Evolutionary conservation across 1,284 basidiomycete genomes (phyloP).

Genomic region (Rhodotorula sp.): DNA sequence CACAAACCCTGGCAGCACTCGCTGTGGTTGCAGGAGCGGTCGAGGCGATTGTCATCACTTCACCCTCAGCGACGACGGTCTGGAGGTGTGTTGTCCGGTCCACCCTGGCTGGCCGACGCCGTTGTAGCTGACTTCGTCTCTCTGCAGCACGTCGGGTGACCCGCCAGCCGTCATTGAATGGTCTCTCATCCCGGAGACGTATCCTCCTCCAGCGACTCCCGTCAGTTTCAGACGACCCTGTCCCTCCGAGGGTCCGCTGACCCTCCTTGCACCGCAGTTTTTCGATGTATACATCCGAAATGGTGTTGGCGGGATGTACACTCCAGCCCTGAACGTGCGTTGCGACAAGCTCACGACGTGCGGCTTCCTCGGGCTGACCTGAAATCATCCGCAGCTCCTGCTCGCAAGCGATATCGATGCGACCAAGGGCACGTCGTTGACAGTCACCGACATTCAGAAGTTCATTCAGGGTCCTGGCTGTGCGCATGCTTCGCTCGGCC

Average conservation of each 20-base stretch:
- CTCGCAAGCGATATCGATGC: slow-evolving; percentile 15
- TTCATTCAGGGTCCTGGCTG: slow-evolving; percentile 17
- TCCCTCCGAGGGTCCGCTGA: background rate
- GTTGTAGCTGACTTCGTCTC: background rate
- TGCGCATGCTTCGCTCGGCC: slow-evolving; percentile 1
- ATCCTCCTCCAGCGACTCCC: slow-evolving; percentile 13
- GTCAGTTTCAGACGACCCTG: background rate
- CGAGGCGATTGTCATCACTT: background rate
- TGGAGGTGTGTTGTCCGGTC: slow-evolving; percentile 17
- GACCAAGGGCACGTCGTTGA: background rate
- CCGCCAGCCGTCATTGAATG: slow-evolving; percentile 9
- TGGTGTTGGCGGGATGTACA: slow-evolving; percentile 55
- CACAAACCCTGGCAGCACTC: background rate
- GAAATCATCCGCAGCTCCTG: background rate
- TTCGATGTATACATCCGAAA: slow-evolving; percentile 36
- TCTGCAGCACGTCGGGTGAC: background rate
- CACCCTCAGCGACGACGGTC: slow-evolving; percentile 6
- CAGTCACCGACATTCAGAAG: background rate
- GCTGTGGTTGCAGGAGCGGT: background rate
- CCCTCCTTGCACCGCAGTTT: background rate
- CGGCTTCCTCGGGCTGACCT: too few species aligned
- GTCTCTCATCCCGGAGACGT: slow-evolving; percentile 23
- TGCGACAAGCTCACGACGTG: background rate
- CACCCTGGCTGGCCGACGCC: background rate
- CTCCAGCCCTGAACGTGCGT: slow-evolving; percentile 19